These are phyloP conservation scores for Gossypium trilobum DNA, from an alignment of 441 rosid genomes.

Conservation along the genomic window DNA sequence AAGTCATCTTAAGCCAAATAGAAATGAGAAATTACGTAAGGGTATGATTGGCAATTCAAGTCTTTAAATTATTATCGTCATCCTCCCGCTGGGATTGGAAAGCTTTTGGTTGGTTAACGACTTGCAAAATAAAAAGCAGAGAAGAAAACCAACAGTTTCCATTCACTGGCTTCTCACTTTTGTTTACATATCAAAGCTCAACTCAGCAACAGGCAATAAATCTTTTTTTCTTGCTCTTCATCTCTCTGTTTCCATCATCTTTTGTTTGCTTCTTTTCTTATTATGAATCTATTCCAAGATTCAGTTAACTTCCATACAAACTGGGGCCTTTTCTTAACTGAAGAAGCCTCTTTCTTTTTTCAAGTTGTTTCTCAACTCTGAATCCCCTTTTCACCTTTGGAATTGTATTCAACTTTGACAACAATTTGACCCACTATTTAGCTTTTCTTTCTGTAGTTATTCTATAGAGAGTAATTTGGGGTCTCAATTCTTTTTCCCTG, in stretches of 20 bases:
- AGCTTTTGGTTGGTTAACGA: slow-evolving; percentile 11
- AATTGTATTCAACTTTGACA: background rate
- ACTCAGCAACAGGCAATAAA: slow-evolving; percentile 15
- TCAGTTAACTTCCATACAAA: background rate
- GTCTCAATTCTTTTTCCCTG: background rate
- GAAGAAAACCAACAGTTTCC: background rate
- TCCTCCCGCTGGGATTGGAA: background rate
- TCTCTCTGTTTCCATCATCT: background rate
- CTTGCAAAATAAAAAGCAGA: background rate
- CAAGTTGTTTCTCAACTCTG: background rate
- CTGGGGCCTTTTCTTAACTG: background rate
- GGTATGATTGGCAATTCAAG: slow-evolving; percentile 16
- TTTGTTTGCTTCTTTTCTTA: background rate
- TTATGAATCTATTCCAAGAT: background rate
- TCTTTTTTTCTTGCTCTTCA: background rate
- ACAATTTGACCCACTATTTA: background rate
- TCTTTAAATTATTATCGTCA: background rate
- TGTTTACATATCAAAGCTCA: background rate
- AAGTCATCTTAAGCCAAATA: background rate
- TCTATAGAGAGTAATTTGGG: background rate
- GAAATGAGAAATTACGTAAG: background rate
- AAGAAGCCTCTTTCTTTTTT: background rate
- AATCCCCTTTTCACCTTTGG: background rate
- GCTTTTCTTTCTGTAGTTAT: background rate
- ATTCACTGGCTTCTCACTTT: too few relatives aligned